Base-by-base conservation (phyloP, 371 early-diverging fungal genomes). In the Rhizopus arrhizus region DNA sequence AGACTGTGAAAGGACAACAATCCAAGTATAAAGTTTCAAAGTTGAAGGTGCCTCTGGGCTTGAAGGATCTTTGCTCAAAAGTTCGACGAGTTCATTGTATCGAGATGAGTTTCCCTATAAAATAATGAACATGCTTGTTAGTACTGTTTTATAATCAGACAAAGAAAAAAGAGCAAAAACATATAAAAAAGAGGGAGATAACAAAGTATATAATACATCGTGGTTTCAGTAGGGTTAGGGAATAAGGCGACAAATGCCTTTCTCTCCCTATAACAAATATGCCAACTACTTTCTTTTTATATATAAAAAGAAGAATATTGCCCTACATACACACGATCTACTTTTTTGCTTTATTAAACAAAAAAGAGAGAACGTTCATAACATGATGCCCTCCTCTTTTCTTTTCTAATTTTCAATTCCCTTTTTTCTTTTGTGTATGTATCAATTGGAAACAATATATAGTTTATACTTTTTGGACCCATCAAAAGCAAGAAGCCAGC, bases 31-130 rank as follows among this genome's bases (percentile, higher is more conserved):
- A 15, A 83, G 59, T 38, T 77, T 74, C 13, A 75, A 61, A 2
- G 82, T 66, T 4, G 82, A 77, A 29, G 77, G 74, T 16, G 85
- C 82, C 12, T 77, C 77, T 10, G 79, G 74, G 9, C 74, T 70
- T n/a, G 71, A 58, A 4, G 76, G 72, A 34, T 73, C 70, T 48
- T 57, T 72, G 35, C 72, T 65, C 13, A 85, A 70, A 22, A 73
- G 71, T 12, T 74, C 72, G 22, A 84, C 75, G 55, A 85, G 61
- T 49, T 85, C 80, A 46, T 85, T 82, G 58, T 74, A 85, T 8
- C 72, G 73, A 43, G 64, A 49, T 4, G 61, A 56, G 47, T 85
- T 77, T 22, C 85, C 85, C 85, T 85, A 68, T 10, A 49, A 22
- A 22, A 45, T 38, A 58, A 46, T 47, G 31, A 57, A 56, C 4